phyloP scores from a whole-genome alignment of 2,329 filamentous ascomycete species.

The Colletotrichum tamarilloi region DNA sequence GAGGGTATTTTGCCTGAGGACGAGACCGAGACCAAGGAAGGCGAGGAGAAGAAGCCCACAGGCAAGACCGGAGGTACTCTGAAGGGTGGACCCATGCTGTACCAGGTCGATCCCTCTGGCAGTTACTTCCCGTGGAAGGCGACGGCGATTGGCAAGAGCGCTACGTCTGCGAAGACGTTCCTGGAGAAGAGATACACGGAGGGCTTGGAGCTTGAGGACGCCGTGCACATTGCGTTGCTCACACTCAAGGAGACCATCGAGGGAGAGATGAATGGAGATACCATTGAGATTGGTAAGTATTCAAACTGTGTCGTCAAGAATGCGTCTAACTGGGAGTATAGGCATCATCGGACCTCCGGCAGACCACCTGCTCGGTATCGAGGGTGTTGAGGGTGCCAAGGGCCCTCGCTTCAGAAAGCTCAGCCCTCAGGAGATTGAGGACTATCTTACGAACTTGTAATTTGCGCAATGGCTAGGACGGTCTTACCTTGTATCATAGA shows the following conservation, averaged over 20 bases:
- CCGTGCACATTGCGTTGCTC: constrained; percentile 96
- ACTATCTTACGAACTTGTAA: constrained; percentile 98
- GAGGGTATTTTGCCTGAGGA: constrained; percentile 92
- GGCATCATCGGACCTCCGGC: constrained; percentile 96
- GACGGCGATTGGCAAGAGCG: constrained; percentile 98
- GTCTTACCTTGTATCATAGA: constrained; percentile 53
- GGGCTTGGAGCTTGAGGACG: constrained; percentile 95
- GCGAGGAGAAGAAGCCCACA: constrained; percentile 76
- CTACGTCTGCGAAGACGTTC: constrained; percentile 98
- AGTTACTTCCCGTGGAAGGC: constrained; percentile 99
- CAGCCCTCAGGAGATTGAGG: constrained; percentile 97
- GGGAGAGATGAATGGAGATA: constrained; percentile 99
- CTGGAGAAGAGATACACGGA: constrained; percentile 99
- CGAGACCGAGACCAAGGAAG: constrained; percentile 64
- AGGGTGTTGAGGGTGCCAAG: constrained; percentile 85
- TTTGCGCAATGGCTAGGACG: constrained; percentile 40
- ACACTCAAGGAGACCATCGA: constrained; percentile 99
- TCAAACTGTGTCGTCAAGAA: background rate
- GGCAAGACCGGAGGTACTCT: constrained; percentile 95
- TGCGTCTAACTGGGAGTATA: constrained; percentile 48
- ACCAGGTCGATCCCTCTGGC: constrained; percentile 98
- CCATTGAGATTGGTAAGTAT: constrained; percentile 90
- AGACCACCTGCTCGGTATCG: constrained; percentile 90
- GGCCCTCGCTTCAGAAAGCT: constrained; percentile 94
- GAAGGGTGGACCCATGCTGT: constrained; percentile 96